Evolutionary conservation across 2,329 filamentous ascomycete species (phyloP).

Genomic region (Scedosporium minutisporum): DNA sequence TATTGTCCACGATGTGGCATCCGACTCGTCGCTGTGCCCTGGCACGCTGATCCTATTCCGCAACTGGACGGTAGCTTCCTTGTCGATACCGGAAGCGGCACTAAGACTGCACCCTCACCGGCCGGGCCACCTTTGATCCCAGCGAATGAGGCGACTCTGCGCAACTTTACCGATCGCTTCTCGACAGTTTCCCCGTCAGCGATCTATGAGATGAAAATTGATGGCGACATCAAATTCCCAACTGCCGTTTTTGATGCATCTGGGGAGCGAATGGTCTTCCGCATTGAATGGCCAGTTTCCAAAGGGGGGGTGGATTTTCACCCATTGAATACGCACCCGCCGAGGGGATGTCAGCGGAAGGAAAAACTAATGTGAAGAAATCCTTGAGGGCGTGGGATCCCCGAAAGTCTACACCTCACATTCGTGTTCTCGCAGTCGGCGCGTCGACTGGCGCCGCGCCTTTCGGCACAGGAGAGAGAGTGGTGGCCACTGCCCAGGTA

Average conservation of each 20-base stretch:
- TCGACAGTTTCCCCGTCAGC: not conserved
- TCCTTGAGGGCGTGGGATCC: not conserved
- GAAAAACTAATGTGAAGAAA: not conserved
- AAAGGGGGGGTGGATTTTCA: not conserved
- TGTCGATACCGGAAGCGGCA: not conserved
- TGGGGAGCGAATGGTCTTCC: not conserved
- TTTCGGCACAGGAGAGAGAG: not conserved
- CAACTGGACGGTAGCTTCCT: not conserved
- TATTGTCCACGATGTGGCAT: not conserved
- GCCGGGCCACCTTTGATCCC: not conserved
- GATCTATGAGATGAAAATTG: not conserved
- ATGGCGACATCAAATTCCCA: not conserved
- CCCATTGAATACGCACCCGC: not conserved
- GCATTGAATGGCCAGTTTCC: not conserved
- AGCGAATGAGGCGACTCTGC: not conserved
- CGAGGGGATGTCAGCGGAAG: not conserved
- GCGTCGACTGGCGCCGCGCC: too few species aligned
- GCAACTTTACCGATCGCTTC: not conserved
- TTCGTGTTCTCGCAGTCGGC: not conserved
- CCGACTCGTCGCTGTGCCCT: not conserved
- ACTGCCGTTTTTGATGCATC: not conserved
- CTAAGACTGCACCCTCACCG: not conserved
- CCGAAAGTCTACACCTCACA: not conserved
- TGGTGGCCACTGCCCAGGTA: not conserved
- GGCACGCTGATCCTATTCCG: not conserved